A percentile compares a stretch with the other conserved stretches of the same genome.
Conservation (phyloP, 2,329 filamentous ascomycete species). For the Talaromyces pinophilus region DNA sequence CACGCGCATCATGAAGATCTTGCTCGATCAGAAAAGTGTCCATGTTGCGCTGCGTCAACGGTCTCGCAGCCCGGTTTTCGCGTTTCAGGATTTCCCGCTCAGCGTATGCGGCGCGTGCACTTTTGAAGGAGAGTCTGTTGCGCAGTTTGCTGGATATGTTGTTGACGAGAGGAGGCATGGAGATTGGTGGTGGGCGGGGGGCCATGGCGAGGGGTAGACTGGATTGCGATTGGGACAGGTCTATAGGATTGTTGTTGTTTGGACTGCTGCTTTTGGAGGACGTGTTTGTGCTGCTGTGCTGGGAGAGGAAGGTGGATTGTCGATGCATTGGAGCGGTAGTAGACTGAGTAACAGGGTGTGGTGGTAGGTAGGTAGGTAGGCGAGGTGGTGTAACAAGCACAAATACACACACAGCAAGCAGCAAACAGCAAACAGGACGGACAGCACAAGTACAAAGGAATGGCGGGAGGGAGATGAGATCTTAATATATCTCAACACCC, state of each 20-base stretch:
- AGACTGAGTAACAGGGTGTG: not conserved
- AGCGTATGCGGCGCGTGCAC: constrained; percentile 36
- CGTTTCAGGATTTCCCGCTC: constrained; percentile 40
- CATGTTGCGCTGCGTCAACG: constrained; percentile 40
- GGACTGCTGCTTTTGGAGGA: not conserved
- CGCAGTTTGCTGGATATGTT: constrained; percentile 33
- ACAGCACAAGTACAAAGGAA: not conserved
- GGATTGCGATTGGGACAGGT: constrained; percentile 10
- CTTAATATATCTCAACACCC: constrained; percentile 3
- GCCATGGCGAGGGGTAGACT: not conserved
- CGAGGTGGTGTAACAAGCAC: not conserved
- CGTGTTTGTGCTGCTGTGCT: constrained; percentile 3
- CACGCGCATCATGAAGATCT: constrained; percentile 54
- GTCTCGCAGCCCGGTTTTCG: constrained; percentile 38
- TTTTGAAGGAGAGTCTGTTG: constrained; percentile 36
- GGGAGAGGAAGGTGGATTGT: constrained; percentile 9
- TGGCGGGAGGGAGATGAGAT: not conserved
- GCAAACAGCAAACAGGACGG: not conserved
- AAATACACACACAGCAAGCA: not conserved
- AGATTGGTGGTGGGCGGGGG: not conserved
- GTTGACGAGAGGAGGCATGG: constrained; percentile 27
- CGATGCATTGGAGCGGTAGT: constrained; percentile 11
- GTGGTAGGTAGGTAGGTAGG: not conserved
- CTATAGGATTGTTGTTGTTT: not conserved
- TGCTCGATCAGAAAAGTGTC: constrained; percentile 39